Conservation (phyloP, 2,329 filamentous ascomycete species). For the Microcera coccophila region DNA sequence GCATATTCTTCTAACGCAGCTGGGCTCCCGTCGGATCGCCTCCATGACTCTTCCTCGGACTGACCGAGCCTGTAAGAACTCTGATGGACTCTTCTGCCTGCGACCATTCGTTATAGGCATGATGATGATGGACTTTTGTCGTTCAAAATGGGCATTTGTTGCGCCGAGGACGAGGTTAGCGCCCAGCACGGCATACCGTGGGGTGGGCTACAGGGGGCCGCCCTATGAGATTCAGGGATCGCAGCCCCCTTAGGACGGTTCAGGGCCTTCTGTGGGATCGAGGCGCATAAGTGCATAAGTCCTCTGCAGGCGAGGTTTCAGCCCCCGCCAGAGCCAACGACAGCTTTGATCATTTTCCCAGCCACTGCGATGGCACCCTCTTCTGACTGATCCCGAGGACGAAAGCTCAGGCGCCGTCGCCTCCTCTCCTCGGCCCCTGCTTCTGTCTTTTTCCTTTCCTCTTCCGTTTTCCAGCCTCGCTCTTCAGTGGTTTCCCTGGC, state of each 20-base stretch:
- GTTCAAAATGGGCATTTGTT: too few relatives aligned
- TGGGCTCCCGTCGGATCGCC: too few relatives aligned
- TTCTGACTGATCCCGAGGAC: not conserved
- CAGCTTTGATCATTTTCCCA: not conserved
- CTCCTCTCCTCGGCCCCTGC: not conserved
- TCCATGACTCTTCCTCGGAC: too few relatives aligned
- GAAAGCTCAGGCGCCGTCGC: not conserved
- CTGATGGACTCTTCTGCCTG: too few relatives aligned
- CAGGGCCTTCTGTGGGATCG: not conserved
- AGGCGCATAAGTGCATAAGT: not conserved
- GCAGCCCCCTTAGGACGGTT: constrained; percentile 4
- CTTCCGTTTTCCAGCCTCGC: not conserved
- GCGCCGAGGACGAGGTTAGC: too few relatives aligned
- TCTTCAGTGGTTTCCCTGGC: not conserved
- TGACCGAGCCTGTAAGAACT: too few relatives aligned
- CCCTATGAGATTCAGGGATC: too few relatives aligned
- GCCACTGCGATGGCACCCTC: not conserved
- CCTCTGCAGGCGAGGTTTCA: constrained; percentile 24
- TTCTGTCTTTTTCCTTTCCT: not conserved
- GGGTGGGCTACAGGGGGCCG: too few relatives aligned
- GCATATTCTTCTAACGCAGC: too few relatives aligned
- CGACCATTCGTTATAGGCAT: too few relatives aligned
- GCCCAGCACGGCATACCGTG: too few relatives aligned
- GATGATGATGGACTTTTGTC: too few relatives aligned
- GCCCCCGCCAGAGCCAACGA: constrained; percentile 14